phyloP scores from a whole-genome alignment of 345 rosid genomes.

The Adansonia digitata region DNA sequence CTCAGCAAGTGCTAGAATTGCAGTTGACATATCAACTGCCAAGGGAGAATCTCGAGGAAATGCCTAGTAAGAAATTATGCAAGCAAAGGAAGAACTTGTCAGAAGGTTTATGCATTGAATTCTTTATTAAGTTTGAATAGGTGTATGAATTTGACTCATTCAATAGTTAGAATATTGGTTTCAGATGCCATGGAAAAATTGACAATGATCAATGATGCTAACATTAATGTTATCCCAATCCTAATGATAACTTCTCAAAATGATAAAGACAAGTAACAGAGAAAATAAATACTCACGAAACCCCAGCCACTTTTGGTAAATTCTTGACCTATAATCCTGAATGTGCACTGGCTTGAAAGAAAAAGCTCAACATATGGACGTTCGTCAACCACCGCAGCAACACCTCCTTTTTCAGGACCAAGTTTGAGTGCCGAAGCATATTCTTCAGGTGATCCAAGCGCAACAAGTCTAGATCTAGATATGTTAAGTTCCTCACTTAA shows the following conservation, averaged over 20 bases:
- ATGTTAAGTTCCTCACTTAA: constrained; percentile 69
- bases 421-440: constrained; percentile 59
- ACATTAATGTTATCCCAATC: background rate
- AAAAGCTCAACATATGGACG: constrained; percentile 73
- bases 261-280: background rate
- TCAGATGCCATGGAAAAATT: background rate
- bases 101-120: background rate
- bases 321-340: constrained; percentile 69
- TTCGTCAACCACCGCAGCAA: constrained; percentile 85
- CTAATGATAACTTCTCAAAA: background rate
- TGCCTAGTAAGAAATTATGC: constrained; percentile 38
- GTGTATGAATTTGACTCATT: background rate
- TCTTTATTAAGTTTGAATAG: background rate
- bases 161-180: background rate
- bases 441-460: constrained; percentile 80
- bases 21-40: constrained; percentile 78
- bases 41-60: constrained; percentile 92
- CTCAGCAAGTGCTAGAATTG: constrained; percentile 77
- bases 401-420: constrained; percentile 83
- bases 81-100: background rate
- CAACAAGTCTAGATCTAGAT: constrained; percentile 58
- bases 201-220: background rate
- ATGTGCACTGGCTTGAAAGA: constrained; percentile 71
- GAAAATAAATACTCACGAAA: constrained; percentile 53
- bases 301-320: constrained; percentile 96